Percentiles rank a stretch among this genome's conserved stretches.
Evolutionary conservation across 495 filamentous ascomycete species (phyloP).

Genomic region (Aspergillus heteromorphus): DNA sequence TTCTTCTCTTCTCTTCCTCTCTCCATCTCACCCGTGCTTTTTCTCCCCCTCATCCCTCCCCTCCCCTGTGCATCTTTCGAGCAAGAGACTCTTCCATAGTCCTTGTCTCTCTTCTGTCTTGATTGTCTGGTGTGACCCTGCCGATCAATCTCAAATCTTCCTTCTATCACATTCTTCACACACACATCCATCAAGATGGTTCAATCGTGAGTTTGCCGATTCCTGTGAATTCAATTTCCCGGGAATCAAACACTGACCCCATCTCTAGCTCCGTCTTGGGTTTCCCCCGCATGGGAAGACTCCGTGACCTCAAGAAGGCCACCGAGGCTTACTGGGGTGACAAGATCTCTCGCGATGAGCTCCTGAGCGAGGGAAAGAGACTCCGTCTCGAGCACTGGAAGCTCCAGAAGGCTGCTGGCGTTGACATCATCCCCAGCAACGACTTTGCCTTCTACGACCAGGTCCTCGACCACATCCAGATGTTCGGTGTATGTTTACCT

Average conservation of each 20-base stretch:
- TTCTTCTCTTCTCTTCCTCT: conserved; percentile 11
- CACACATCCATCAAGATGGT: conserved; percentile 61
- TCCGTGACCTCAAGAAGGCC: conserved; percentile 99
- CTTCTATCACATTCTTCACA: conserved; percentile 15
- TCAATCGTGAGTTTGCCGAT: conserved; percentile 55
- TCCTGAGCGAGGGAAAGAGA: conserved; percentile 90
- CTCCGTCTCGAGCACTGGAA: conserved; percentile 97
- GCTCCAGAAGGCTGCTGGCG: conserved; percentile 96
- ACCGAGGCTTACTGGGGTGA: conserved; percentile 95
- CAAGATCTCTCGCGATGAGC: conserved; percentile 82
- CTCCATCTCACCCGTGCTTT: conserved; percentile 7
- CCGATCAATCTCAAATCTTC: conserved; percentile 11
- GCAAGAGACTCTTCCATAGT: conserved; percentile 16
- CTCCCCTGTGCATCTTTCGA: conserved; percentile 4
- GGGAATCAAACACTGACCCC: conserved; percentile 14
- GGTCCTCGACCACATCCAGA: conserved; percentile 96
- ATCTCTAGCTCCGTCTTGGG: conserved; percentile 57
- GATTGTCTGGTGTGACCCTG: not conserved
- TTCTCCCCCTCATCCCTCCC: conserved; percentile 3
- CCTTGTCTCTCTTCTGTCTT: conserved; percentile 20
- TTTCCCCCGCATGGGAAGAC: conserved; percentile 92
- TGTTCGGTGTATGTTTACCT: conserved; percentile 73
- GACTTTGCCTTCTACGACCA: conserved; percentile 99
- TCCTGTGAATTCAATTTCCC: conserved; percentile 22
- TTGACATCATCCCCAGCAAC: conserved; percentile 96